Base-by-base conservation (phyloP, 176 grass and related monocot species). In the Tillandsia leiboldiana region DNA sequence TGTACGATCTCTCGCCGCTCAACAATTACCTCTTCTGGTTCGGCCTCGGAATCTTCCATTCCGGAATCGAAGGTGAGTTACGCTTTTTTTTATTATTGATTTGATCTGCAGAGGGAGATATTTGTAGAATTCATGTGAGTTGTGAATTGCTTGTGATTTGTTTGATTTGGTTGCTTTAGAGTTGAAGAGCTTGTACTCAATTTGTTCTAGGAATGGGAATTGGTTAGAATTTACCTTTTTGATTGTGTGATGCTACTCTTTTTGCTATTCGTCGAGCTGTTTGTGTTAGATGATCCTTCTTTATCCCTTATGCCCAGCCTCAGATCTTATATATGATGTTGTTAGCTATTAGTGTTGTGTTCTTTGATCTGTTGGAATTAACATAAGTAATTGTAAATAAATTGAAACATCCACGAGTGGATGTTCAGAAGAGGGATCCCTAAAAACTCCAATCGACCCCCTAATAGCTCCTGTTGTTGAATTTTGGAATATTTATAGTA, bases 21-120 rank as follows among this genome's bases (percentile, higher is more conserved):
- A 96, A 96, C 69, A 81, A 78, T 72, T 96, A 91, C 73, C 81
- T 96, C 71, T 96, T 89, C 86, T 96, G 92, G 92, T 85, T 91
- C 57, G 92, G 92, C 7, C 81, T 96, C 68, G 92, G 92, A 22
- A 86, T 96, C 66, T 96, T 96, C 81, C 92, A 96, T 72, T 91
- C 92, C 51, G 92, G 88, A 51, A 81, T 96, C 62, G 70, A 96
- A 96, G 92, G 92, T 96, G 64, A 12, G 56, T 69, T 63, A 69
- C 24, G 49, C 18, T 22, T 29, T 63, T 48, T 47, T 3, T 15
- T 53, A 3, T 15, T 53, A 11, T 71, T 26, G 64, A 27, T 18
- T 68, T 68, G 10, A 12, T 68, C 27, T 18, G 11, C 2, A 11
- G 24, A 27, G 13, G 17, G 59, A 9, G 59, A 63, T 9, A 63